Conservation (phyloP, 2,329 filamentous ascomycete species). For the Harringtonia aguacate region DNA sequence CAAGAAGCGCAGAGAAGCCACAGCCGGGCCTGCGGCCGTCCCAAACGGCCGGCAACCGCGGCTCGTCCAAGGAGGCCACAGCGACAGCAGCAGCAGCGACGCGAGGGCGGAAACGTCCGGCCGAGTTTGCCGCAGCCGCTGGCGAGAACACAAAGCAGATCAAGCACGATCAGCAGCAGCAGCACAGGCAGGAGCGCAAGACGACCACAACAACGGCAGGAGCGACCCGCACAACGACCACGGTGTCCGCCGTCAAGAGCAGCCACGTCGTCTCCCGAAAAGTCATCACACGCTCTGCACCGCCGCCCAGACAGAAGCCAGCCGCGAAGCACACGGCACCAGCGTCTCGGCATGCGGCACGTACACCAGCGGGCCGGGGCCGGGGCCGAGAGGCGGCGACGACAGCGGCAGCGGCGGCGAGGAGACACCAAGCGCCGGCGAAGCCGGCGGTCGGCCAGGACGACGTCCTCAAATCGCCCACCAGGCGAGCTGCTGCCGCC, state of each 20-base stretch:
- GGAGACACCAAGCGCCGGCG: background rate
- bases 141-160: too few species aligned
- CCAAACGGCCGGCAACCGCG: slow-evolving; percentile 37
- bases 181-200: background rate
- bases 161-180: background rate
- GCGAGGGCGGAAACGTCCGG: slow-evolving; percentile 10
- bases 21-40: slow-evolving; percentile 33
- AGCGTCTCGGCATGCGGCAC: too few species aligned
- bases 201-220: background rate
- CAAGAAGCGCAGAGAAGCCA: background rate
- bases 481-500: too few species aligned
- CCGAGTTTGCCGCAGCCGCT: too few species aligned
- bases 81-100: background rate
- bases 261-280: background rate
- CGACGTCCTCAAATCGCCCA: too few species aligned
- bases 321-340: too few species aligned
- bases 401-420: too few species aligned
- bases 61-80: slow-evolving; percentile 12
- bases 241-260: too few species aligned
- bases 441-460: background rate
- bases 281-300: too few species aligned
- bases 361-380: too few species aligned
- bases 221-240: background rate
- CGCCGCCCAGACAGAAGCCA: too few species aligned
- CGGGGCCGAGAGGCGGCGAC: too few species aligned